Conservation (phyloP, 805 yeast genomes). For the Candida jianshihensis region DNA sequence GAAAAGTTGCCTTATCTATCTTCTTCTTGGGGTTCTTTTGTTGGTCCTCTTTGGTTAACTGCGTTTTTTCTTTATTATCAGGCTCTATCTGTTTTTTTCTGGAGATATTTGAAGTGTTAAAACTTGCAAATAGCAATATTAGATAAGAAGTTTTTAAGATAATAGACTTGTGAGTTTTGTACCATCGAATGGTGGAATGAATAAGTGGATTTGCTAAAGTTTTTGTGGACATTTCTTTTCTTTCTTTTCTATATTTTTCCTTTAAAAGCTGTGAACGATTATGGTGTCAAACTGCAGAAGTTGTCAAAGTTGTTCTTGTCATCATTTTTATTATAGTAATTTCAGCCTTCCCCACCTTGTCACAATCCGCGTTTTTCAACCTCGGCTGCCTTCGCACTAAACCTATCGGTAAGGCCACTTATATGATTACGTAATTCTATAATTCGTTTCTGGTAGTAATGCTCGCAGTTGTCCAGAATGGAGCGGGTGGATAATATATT, state of each 20-base stretch:
- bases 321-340: too few species aligned
- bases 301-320: too few species aligned
- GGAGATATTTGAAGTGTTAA: constrained; percentile 12
- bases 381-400: constrained; percentile 3
- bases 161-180: constrained; percentile 19
- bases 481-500: neutral
- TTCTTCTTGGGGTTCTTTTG: neutral
- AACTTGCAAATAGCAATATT: constrained; percentile 18
- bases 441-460: constrained; percentile 11
- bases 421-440: constrained; percentile 12
- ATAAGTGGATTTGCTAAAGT: neutral
- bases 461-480: constrained; percentile 18
- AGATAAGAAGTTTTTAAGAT: constrained; percentile 21
- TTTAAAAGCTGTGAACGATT: neutral
- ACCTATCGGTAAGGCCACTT: constrained; percentile 4
- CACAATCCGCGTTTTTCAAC: neutral
- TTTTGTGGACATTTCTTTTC: neutral
- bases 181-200: constrained; percentile 13
- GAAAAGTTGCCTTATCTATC: constrained; percentile 10
- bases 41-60: neutral
- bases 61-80: neutral
- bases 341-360: neutral
- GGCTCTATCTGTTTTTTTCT: neutral
- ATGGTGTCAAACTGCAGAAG: too few species aligned
- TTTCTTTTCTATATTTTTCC: neutral